Conservation (phyloP, 192 early-diverging fungal species). For the Podochytrium sp. region DNA sequence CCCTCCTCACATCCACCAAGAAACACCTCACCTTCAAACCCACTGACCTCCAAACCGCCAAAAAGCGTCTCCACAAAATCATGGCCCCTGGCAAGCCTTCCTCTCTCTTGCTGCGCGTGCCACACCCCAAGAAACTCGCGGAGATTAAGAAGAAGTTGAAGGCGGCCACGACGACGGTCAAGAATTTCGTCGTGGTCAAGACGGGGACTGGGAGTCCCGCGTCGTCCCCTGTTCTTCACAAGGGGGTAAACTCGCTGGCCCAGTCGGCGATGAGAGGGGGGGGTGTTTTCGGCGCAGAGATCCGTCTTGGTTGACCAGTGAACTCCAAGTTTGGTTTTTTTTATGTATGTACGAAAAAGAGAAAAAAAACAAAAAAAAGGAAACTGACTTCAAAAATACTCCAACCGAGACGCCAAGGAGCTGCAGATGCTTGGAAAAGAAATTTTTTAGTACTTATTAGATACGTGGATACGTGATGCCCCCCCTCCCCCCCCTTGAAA, state of each 20-base stretch:
- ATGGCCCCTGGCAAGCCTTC: not conserved
- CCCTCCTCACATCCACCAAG: too few species aligned
- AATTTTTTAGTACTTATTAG: too few species aligned
- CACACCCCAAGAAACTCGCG: constrained; percentile 16
- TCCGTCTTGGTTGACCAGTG: not conserved
- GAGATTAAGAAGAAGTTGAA: constrained; percentile 13
- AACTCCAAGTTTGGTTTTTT: not conserved
- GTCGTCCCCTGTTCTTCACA: not conserved
- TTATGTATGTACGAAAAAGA: too few species aligned
- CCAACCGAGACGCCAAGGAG: too few species aligned
- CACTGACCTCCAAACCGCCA: not conserved
- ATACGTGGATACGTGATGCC: too few species aligned
- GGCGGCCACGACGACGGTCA: constrained; percentile 1
- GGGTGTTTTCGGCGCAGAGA: not conserved
- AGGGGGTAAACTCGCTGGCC: not conserved
- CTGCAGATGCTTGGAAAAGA: too few species aligned
- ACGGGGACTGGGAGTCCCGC: too few species aligned
- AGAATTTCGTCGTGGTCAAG: constrained; percentile 14
- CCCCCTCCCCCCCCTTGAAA: too few species aligned
- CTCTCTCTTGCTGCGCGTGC: not conserved
- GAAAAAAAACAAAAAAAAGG: too few species aligned
- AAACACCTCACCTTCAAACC: not conserved
- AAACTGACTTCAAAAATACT: too few species aligned
- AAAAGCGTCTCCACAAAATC: constrained; percentile 9
- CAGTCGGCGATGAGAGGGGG: not conserved